Percentiles rank a stretch among this genome's conserved stretches.
Evolutionary conservation across 495 filamentous ascomycete genomes (phyloP).

Genomic region (Umbilicaria muhlenbergii): DNA sequence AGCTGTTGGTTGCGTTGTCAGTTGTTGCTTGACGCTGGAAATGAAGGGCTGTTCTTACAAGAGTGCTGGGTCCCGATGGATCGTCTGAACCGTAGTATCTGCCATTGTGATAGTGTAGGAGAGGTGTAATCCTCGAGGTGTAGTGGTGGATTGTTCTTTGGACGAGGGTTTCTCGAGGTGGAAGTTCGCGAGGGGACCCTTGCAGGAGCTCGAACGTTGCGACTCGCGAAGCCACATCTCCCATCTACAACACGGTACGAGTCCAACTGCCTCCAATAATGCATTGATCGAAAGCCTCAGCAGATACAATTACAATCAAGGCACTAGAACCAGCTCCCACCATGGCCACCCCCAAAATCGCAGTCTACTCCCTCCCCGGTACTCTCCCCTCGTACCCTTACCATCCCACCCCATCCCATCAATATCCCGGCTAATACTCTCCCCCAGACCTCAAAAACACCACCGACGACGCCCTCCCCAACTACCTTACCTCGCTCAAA

Average conservation of each 20-base stretch:
- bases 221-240: too few relatives aligned
- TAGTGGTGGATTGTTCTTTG: too few relatives aligned
- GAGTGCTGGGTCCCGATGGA: constrained; percentile 95
- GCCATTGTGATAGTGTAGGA: constrained; percentile 44
- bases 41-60: constrained; percentile 43
- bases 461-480: constrained; percentile 82
- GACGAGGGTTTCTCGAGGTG: too few relatives aligned
- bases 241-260: too few relatives aligned
- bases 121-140: too few relatives aligned
- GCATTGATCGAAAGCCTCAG: too few relatives aligned
- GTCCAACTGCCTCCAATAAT: too few relatives aligned
- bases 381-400: constrained; percentile 6
- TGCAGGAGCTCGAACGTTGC: too few relatives aligned
- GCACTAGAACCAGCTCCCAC: constrained; percentile 1
- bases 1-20: constrained; percentile 35
- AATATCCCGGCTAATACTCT: constrained; percentile 1
- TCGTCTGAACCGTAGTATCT: constrained; percentile 71
- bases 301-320: too few relatives aligned
- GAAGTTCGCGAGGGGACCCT: too few relatives aligned
- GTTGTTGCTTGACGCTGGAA: neutral
- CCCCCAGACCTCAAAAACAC: constrained; percentile 83
- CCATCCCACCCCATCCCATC: neutral
- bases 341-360: constrained; percentile 38
- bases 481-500: constrained; percentile 72
- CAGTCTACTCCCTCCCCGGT: constrained; percentile 55